These are phyloP conservation scores for Colletotrichum noveboracense DNA, from an alignment of 2,329 filamentous ascomycete species.

Conservation along the genomic window DNA sequence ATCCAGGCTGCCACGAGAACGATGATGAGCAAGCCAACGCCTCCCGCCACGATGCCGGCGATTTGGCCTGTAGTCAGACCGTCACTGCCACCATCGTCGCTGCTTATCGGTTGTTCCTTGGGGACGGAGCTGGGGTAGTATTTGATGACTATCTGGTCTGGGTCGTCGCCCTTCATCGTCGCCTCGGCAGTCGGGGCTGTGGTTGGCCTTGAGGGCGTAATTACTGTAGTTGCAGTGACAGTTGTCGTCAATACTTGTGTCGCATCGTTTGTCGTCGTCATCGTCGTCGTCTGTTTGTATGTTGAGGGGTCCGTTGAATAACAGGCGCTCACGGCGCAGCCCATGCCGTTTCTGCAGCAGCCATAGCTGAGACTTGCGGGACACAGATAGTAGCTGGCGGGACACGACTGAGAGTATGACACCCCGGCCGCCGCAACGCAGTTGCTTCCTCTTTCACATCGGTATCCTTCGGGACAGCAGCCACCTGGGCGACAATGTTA, in stretches of 20 bases:
- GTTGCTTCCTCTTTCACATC: constrained; percentile 41
- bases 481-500: constrained; percentile 33
- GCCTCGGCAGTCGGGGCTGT: constrained; percentile 28
- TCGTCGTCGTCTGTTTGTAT: constrained; percentile 44
- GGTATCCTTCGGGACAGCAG: constrained; percentile 51
- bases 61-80: constrained; percentile 47
- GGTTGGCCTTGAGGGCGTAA: constrained; percentile 39
- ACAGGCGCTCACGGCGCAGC: constrained; percentile 52
- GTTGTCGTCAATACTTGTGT: constrained; percentile 45
- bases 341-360: constrained; percentile 57
- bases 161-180: constrained; percentile 25
- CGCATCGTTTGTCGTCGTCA: constrained; percentile 50
- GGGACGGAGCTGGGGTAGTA: constrained; percentile 48
- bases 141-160: constrained; percentile 42
- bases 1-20: constrained; percentile 52
- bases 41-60: constrained; percentile 60
- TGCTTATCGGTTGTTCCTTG: constrained; percentile 41
- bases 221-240: constrained; percentile 41
- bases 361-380: constrained; percentile 56
- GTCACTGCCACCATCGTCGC: constrained; percentile 28
- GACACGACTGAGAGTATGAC: constrained; percentile 46
- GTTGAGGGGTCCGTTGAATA: constrained; percentile 53
- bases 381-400: constrained; percentile 51
- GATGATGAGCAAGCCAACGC: constrained; percentile 51
- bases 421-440: constrained; percentile 52